Conservation (phyloP, 345 rosid species). For the Eucalyptus paniculata region DNA sequence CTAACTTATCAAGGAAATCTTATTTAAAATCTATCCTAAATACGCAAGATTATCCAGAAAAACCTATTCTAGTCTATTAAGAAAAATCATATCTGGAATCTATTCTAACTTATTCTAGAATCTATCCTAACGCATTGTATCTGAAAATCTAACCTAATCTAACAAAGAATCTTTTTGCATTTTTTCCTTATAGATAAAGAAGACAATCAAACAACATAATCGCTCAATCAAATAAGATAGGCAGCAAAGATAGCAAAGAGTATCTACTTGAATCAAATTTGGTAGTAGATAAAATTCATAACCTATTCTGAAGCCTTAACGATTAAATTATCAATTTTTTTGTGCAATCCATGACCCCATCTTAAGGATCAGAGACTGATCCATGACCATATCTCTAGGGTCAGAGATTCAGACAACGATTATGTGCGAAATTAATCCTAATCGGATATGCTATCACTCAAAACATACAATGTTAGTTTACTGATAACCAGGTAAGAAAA, state of each 20-base stretch:
- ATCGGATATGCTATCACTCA: background rate
- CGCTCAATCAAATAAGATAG: background rate
- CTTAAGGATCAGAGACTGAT: background rate
- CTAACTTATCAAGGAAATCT: background rate
- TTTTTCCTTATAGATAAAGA: background rate
- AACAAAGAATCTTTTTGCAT: background rate
- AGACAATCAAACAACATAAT: background rate
- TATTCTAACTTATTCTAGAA: background rate
- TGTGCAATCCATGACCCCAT: background rate
- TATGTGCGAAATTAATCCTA: background rate
- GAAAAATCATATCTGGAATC: background rate
- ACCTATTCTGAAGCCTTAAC: background rate
- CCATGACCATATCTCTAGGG: background rate
- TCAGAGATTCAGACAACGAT: background rate
- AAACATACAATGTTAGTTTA: background rate
- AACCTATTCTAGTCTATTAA: background rate
- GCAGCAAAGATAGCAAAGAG: background rate
- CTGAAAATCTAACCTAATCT: background rate
- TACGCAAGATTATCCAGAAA: background rate
- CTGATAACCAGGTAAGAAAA: background rate
- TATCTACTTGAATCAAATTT: background rate
- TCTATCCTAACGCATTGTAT: background rate
- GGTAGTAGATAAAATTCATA: background rate
- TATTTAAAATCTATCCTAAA: background rate
- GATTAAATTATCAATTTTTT: background rate